These are phyloP conservation scores for Vitis rotundifolia DNA, from an alignment of 164 flowering plant genomes.

Conservation along the genomic window DNA sequence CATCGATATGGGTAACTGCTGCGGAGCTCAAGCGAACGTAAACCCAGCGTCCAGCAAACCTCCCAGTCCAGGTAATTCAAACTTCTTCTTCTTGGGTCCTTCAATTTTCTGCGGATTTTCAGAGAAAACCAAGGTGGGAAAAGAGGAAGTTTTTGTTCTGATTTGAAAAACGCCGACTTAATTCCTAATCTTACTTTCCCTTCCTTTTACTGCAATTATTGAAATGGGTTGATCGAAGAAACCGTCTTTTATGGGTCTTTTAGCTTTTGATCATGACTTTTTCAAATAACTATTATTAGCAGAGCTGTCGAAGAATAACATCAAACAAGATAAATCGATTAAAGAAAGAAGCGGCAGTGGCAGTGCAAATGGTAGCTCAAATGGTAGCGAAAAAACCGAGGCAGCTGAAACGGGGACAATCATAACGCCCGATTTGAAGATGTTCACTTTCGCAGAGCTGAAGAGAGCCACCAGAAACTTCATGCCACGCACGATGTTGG, in stretches of 20 bases:
- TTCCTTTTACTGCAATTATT: no score
- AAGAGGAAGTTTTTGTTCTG: neutral
- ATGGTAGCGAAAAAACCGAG: neutral
- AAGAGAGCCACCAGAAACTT: slow-evolving; percentile 56
- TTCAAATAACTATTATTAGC: neutral
- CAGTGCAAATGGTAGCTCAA: neutral
- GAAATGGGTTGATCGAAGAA: no score
- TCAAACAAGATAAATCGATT: neutral
- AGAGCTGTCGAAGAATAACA: neutral
- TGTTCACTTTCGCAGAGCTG: slow-evolving; percentile 41
- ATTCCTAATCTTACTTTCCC: no score
- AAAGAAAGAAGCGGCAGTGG: no score
- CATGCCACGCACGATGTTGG: slow-evolving; percentile 50
- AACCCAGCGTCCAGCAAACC: slow-evolving; percentile 9
- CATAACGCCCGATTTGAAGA: slow-evolving; percentile 13
- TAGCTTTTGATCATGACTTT: neutral
- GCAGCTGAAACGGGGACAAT: neutral
- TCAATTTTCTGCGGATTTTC: neutral
- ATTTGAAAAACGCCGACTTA: neutral
- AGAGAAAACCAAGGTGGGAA: neutral
- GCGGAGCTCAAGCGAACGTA: slow-evolving; percentile 14
- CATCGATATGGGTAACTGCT: slow-evolving; percentile 25
- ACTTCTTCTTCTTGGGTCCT: neutral
- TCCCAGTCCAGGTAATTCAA: slow-evolving; percentile 15
- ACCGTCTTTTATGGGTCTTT: neutral